Evolutionary conservation across 169 alveolate genomes (phyloP), one percentile per base, ranked within the genome.

Genomic region (Eimeria brunetti): DNA sequence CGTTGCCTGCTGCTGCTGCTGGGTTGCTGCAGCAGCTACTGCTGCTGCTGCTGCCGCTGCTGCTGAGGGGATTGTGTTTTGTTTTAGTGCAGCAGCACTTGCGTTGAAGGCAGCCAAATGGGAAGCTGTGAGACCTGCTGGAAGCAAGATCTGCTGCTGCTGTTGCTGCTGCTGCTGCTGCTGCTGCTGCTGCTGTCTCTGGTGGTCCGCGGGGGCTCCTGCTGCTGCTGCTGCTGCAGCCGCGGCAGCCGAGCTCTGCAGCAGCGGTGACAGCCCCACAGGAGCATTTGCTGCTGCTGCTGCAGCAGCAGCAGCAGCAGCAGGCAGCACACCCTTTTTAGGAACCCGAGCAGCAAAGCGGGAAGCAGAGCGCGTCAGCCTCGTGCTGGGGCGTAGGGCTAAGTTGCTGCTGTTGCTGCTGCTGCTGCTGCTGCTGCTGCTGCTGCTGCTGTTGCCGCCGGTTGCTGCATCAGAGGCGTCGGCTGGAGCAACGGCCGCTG

Each of bases 11-110:
- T 84, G 91, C 76, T 84, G 91, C 91, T 84, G 91, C 76, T 56
- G 76, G 2, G 62, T 41, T 44, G 73, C 58, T 7, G 91, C 76
- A 6, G 91, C 91, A 20, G 78, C 91, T 30, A 27, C 91, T 0
- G 91, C 91, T 56, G 91, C 89, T 41, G 86, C 89, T 51, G 89
- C 89, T 81, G 89, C 89, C 58, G 91, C 91, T 84, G 91, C 91
- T 84, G 91, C 73, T 5, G 76, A 6, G 20, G 91, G 60, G 58
- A n/a, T 78, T 36, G 78, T 14, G 22, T 36, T 33, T 60, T 84
- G 91, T 38, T 84, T 84, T 5, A 84, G 58, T 6, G 91, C 91
- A 38, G 91, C 91, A 58, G 91, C 91, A 58, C 91, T 84, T 24
- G 91, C 91, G 36, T 84, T 84, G 78, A 84, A 84, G 30, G 91